Conservation (phyloP, 306 rosid genomes). For the Cucurbita moschata region DNA sequence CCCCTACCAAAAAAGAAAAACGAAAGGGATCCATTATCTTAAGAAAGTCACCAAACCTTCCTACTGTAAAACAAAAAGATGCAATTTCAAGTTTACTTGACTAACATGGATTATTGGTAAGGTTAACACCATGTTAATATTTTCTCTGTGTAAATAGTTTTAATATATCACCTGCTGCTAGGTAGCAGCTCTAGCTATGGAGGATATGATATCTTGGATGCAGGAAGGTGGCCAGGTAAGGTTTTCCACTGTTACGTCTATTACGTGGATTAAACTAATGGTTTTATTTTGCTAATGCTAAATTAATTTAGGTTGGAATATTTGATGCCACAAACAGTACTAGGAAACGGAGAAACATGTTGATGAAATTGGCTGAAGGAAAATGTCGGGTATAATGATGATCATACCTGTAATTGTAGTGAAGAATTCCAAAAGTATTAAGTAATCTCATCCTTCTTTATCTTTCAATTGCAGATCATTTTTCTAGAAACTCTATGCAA, state of each 20-base stretch:
- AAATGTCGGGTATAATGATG: constrained; percentile 77
- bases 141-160: constrained; percentile 70
- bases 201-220: constrained; percentile 99
- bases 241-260: constrained; percentile 5
- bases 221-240: constrained; percentile 99
- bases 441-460: constrained; percentile 9
- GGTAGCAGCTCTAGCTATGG: constrained; percentile 99
- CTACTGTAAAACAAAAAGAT: not conserved
- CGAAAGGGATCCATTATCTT: not conserved
- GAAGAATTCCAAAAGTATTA: not conserved
- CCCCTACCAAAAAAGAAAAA: not conserved
- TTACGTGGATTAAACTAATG: not conserved
- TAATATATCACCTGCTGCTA: constrained; percentile 92
- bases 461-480: constrained; percentile 49
- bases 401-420: constrained; percentile 4
- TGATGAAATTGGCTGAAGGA: constrained; percentile 97
- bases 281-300: constrained; percentile 10
- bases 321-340: constrained; percentile 95
- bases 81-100: constrained; percentile 2
- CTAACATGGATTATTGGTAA: constrained; percentile 17
- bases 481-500: constrained; percentile 95
- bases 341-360: constrained; percentile 78
- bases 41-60: not conserved
- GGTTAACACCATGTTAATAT: constrained; percentile 47
- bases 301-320: constrained; percentile 75